Evolutionary conservation across 306 rosid genomes (phyloP).

Genomic region (Clitoria ternatea): DNA sequence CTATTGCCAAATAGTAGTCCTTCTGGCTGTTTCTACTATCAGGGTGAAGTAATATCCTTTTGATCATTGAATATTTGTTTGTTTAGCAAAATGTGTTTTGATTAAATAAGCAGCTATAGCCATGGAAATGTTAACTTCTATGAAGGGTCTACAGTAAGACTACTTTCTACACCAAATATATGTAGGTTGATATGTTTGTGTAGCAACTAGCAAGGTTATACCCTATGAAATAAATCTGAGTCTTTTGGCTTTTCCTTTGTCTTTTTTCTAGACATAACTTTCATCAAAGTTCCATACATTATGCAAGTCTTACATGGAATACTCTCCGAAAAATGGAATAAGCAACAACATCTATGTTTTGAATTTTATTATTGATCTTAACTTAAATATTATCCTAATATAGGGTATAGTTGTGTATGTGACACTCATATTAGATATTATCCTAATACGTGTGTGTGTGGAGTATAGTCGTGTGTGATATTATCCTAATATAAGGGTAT

Average conservation of each 20-base stretch:
- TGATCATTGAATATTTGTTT: not conserved
- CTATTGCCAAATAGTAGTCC: constrained; percentile 15
- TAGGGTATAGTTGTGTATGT: no score
- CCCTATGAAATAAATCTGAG: not conserved
- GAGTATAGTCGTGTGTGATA: no score
- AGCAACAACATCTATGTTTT: not conserved
- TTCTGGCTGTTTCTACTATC: constrained; percentile 35
- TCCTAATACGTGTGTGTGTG: no score
- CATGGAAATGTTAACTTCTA: not conserved
- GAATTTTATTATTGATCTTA: not conserved
- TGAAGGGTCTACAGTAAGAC: not conserved
- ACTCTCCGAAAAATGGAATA: not conserved
- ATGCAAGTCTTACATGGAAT: not conserved
- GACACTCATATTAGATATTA: no score
- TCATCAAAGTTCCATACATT: not conserved
- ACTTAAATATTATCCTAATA: no score
- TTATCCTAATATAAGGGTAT: no score
- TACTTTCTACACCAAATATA: not conserved
- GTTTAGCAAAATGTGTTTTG: not conserved
- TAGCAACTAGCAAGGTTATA: not conserved
- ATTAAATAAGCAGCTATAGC: not conserved
- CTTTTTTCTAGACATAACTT: not conserved
- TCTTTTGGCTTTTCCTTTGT: no score
- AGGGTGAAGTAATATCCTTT: constrained; percentile 26
- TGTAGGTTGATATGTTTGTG: not conserved